Conservation (phyloP, 768 basidiomycete species). For the Leucocoprinus birnbaumii region DNA sequence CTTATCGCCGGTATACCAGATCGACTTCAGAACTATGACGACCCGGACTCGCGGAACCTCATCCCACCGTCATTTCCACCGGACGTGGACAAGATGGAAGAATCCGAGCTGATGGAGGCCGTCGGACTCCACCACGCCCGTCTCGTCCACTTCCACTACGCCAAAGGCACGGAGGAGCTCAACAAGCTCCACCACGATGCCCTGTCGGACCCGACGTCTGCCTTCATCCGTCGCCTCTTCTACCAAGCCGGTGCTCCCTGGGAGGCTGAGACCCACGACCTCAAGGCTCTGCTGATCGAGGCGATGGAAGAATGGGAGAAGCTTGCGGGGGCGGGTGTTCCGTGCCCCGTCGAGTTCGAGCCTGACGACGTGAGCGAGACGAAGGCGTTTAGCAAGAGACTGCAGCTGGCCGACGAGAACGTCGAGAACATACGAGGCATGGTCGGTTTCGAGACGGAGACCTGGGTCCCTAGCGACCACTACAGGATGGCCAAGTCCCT, state of each 20-base stretch:
- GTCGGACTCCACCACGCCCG: too few relatives aligned
- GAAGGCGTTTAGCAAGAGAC: slow-evolving; percentile 30
- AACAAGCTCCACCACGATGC: slow-evolving; percentile 43
- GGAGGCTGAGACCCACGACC: slow-evolving; percentile 45
- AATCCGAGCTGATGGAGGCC: too few relatives aligned
- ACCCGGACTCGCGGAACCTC: too few relatives aligned
- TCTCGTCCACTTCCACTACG: slow-evolving; percentile 11
- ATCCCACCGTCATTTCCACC: too few relatives aligned
- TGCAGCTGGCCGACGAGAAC: slow-evolving; percentile 8
- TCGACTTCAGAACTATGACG: background rate
- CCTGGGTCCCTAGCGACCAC: too few relatives aligned
- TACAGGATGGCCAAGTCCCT: background rate
- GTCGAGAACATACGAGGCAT: background rate
- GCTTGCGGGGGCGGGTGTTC: slow-evolving; percentile 29
- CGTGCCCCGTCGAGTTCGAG: slow-evolving; percentile 47
- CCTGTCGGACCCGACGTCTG: too few relatives aligned
- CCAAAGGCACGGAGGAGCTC: slow-evolving; percentile 39
- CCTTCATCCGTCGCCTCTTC: slow-evolving; percentile 46
- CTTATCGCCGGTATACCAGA: slow-evolving; percentile 44
- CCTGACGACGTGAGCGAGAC: slow-evolving; percentile 41
- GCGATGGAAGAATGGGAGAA: slow-evolving; percentile 40
- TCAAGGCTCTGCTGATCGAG: slow-evolving; percentile 43
- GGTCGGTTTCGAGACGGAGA: too few relatives aligned
- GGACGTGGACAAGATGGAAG: too few relatives aligned
- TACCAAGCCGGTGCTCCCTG: slow-evolving; percentile 38